Conservation (phyloP, 2,329 filamentous ascomycete genomes). For the Coniochaeta sp. region DNA sequence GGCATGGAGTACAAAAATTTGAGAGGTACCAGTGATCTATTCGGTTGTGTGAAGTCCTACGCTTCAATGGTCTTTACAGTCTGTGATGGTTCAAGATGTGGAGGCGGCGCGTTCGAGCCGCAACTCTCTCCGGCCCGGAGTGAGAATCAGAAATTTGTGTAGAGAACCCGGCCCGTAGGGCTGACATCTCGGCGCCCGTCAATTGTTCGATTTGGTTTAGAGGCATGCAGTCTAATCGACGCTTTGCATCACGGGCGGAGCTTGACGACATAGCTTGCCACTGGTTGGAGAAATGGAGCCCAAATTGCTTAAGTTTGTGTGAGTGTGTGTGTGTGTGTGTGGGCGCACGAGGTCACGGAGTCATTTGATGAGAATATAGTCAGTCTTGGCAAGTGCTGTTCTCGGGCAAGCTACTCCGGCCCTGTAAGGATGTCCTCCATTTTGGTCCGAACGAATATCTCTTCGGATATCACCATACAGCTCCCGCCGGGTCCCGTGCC, state of each 20-base stretch:
- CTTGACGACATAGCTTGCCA: not conserved
- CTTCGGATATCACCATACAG: not conserved
- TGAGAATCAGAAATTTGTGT: not conserved
- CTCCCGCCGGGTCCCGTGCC: not conserved
- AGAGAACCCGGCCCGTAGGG: not conserved
- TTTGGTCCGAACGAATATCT: not conserved
- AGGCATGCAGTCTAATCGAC: not conserved
- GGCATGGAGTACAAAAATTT: not conserved
- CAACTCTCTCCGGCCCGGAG: not conserved
- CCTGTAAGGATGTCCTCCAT: not conserved
- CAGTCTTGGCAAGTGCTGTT: not conserved
- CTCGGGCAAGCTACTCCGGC: not conserved
- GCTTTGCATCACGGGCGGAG: not conserved
- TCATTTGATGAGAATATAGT: not conserved
- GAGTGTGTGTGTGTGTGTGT: too few species aligned
- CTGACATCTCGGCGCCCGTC: not conserved
- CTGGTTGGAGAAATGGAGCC: not conserved
- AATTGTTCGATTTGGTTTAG: too few species aligned
- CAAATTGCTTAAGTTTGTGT: too few species aligned
- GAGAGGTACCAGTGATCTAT: not conserved
- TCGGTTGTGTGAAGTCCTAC: not conserved
- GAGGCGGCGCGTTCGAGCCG: not conserved
- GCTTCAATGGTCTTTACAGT: not conserved
- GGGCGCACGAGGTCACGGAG: not conserved
- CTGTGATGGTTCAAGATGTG: not conserved